Conservation (phyloP, 257 asterid species). For the Nicotiana noctiflora region DNA sequence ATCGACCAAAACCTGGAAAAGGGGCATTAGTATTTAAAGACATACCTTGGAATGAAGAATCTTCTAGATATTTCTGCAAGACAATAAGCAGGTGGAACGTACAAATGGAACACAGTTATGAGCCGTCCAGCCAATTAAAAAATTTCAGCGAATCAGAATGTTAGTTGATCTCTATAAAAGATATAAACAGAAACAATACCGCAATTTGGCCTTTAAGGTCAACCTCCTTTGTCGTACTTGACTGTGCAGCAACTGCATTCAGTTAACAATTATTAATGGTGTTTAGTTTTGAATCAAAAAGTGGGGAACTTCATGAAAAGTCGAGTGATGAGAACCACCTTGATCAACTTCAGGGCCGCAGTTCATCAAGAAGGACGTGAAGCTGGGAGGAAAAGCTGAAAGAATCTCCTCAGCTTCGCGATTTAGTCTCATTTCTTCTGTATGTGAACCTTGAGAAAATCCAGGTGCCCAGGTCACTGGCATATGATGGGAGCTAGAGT, state of each 20-base stretch:
- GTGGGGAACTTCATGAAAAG: constrained; percentile 6
- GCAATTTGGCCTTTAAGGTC: constrained; percentile 52
- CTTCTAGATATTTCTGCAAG: constrained; percentile 67
- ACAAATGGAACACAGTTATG: background rate
- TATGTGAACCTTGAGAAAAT: constrained; percentile 30
- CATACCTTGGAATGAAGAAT: constrained; percentile 65
- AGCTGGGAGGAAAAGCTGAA: constrained; percentile 67
- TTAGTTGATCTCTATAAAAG: background rate
- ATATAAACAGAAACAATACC: constrained; percentile 33
- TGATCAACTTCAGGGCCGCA: constrained; percentile 47
- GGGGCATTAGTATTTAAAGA: background rate
- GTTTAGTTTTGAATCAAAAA: background rate
- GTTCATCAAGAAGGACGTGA: constrained; percentile 57
- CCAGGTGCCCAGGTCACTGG: constrained; percentile 22
- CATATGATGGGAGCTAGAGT: constrained; percentile 25
- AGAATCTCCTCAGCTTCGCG: constrained; percentile 30
- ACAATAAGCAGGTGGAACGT: constrained; percentile 9
- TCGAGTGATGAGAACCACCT: constrained; percentile 20
- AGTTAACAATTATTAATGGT: constrained; percentile 9
- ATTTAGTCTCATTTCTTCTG: constrained; percentile 23
- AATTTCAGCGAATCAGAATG: background rate
- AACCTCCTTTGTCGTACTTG: constrained; percentile 23
- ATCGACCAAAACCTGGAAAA: background rate
- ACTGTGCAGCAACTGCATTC: constrained; percentile 31
- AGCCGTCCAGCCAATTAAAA: background rate